Conservation (phyloP, 305 asterid genomes). For the Solanum aculeatissimum region DNA sequence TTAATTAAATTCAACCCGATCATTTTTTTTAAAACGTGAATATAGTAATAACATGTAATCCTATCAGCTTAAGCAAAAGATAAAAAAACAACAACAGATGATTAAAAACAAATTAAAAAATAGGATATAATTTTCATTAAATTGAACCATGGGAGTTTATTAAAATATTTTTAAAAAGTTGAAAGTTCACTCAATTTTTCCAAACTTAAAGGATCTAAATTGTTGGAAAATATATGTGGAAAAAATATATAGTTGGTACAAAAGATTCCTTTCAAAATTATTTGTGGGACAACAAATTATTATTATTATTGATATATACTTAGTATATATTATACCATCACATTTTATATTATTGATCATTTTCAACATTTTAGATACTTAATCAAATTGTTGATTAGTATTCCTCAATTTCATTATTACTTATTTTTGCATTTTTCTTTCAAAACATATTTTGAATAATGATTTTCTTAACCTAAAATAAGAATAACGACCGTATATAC, state of each 20-base stretch:
- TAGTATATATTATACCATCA: not conserved
- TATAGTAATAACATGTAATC: not conserved
- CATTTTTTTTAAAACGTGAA: too few relatives aligned
- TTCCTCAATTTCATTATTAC: not conserved
- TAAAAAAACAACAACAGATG: not conserved
- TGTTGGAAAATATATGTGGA: not conserved
- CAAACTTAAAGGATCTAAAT: not conserved
- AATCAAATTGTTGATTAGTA: not conserved
- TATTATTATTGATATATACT: not conserved
- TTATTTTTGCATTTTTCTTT: too few relatives aligned
- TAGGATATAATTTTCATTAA: not conserved
- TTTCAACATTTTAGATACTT: not conserved
- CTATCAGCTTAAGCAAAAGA: not conserved
- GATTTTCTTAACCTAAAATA: not conserved
- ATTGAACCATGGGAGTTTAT: not conserved
- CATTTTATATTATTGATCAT: not conserved
- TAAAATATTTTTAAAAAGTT: not conserved
- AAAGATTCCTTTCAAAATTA: not conserved
- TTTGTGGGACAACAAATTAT: not conserved
- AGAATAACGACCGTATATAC: not conserved
- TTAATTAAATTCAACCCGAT: too few relatives aligned
- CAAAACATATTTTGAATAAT: not conserved
- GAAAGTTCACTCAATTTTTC: not conserved
- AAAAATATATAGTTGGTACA: not conserved
- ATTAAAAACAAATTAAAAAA: not conserved